Percentiles rank a stretch among this genome's conserved stretches.
Conservation (phyloP, 2,329 filamentous ascomycete species). For the Botryotinia narcissicola region DNA sequence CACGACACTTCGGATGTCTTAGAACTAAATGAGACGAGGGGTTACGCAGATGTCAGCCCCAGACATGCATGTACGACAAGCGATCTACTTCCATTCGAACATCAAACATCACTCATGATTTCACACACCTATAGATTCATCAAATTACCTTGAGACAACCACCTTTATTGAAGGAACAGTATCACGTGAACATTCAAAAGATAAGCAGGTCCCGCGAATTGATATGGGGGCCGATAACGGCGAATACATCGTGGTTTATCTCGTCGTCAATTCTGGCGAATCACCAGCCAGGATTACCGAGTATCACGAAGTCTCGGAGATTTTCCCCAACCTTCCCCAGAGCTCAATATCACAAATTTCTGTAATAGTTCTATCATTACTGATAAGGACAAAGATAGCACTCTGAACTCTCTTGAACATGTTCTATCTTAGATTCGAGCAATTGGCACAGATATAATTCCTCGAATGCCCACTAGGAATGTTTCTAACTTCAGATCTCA, state of each 20-base stretch:
- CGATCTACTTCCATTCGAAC: background rate
- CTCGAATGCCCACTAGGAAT: background rate
- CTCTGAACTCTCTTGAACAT: background rate
- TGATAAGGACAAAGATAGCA: slow-evolving; percentile 1
- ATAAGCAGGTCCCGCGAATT: background rate
- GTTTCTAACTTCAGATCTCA: background rate
- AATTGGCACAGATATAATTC: background rate
- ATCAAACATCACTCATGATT: background rate
- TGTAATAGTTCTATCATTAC: background rate
- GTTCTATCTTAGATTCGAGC: background rate
- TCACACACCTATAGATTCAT: background rate
- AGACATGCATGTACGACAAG: background rate
- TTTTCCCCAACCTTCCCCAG: slow-evolving; percentile 3
- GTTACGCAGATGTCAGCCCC: background rate
- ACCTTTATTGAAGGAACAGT: background rate
- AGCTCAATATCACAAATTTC: background rate
- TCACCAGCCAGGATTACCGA: background rate
- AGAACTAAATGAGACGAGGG: background rate
- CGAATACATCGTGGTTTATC: background rate
- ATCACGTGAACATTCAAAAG: background rate
- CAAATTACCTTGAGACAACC: background rate
- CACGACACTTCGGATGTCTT: background rate
- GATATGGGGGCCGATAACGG: background rate
- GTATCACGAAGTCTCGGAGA: background rate
- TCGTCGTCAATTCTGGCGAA: slow-evolving; percentile 8